phyloP scores from a whole-genome alignment of 2,329 filamentous ascomycete genomes.

The Rugonectria rugulosa region DNA sequence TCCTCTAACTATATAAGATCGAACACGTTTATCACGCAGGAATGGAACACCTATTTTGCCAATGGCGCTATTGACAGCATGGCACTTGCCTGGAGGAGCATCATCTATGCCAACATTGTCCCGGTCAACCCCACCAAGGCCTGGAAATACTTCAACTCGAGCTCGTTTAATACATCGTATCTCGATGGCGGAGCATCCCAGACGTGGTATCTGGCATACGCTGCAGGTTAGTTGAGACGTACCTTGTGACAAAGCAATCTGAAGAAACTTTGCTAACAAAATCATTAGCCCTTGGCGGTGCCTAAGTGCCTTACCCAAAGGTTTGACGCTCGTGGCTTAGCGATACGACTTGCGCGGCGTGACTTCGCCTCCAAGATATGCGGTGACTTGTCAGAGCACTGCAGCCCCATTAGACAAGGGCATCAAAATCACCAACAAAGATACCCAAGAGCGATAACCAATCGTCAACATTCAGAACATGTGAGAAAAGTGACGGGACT shows the following conservation, averaged over 20 bases:
- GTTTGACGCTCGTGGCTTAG: background rate
- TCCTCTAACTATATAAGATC: constrained; percentile 72
- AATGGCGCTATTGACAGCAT: constrained; percentile 70
- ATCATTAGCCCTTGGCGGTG: constrained; percentile 30
- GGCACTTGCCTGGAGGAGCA: constrained; percentile 82
- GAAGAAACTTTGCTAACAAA: constrained; percentile 24
- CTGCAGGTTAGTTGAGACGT: constrained; percentile 68
- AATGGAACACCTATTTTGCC: constrained; percentile 83
- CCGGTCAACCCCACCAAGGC: constrained; percentile 74
- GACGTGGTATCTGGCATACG: constrained; percentile 85
- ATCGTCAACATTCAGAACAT: background rate
- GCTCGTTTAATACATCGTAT: constrained; percentile 71
- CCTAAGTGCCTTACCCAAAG: constrained; percentile 8
- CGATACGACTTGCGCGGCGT: background rate
- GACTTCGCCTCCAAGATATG: background rate
- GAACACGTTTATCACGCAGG: constrained; percentile 75
- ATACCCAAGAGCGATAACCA: background rate
- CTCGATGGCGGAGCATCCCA: constrained; percentile 83
- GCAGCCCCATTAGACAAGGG: background rate
- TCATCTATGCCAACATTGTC: constrained; percentile 84
- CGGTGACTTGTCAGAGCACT: background rate
- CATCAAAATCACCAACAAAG: background rate
- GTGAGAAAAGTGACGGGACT: background rate
- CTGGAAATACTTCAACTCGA: constrained; percentile 77
- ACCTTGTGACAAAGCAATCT: background rate